These are phyloP conservation scores for Aspergillus avenaceus DNA, from an alignment of 495 filamentous ascomycete genomes.

Conservation along the genomic window DNA sequence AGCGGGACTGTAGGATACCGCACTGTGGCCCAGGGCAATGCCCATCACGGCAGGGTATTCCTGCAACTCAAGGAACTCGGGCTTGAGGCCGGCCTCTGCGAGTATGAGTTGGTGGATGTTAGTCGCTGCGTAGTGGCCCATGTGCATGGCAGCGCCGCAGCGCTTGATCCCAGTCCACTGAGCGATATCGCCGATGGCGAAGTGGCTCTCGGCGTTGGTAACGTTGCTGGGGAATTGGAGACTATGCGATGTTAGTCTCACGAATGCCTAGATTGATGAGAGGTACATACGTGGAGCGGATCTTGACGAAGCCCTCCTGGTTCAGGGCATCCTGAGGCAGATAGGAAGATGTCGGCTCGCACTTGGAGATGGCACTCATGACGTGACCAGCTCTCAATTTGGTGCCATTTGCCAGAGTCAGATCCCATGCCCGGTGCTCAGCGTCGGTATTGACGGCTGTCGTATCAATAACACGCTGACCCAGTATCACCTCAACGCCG, in stretches of 20 bases:
- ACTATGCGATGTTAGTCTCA: conserved; percentile 17
- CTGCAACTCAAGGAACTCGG: conserved; percentile 39
- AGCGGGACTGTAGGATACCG: conserved; percentile 52
- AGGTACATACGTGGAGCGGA: conserved; percentile 36
- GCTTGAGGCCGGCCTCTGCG: conserved; percentile 26
- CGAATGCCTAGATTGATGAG: neutral
- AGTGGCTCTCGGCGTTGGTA: conserved; percentile 53
- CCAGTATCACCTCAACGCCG: conserved; percentile 55
- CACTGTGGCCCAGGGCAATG: conserved; percentile 61
- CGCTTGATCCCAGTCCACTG: conserved; percentile 67
- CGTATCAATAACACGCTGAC: conserved; percentile 40
- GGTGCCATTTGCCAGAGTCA: conserved; percentile 53
- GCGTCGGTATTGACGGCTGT: conserved; percentile 22
- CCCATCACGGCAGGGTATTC: conserved; percentile 60
- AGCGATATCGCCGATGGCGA: conserved; percentile 46
- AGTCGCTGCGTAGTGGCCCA: conserved; percentile 54
- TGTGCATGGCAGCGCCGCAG: conserved; percentile 64
- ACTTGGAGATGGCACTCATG: conserved; percentile 55
- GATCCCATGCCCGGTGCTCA: conserved; percentile 42
- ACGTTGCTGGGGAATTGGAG: conserved; percentile 40
- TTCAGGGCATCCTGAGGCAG: conserved; percentile 46
- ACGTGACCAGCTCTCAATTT: conserved; percentile 51
- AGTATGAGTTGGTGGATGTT: conserved; percentile 61
- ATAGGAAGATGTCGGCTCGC: conserved; percentile 50
- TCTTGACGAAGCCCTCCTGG: conserved; percentile 53